Evolutionary conservation across 2,329 filamentous ascomycete genomes (phyloP).

Genomic region (Phaeosphaeria sp.): DNA sequence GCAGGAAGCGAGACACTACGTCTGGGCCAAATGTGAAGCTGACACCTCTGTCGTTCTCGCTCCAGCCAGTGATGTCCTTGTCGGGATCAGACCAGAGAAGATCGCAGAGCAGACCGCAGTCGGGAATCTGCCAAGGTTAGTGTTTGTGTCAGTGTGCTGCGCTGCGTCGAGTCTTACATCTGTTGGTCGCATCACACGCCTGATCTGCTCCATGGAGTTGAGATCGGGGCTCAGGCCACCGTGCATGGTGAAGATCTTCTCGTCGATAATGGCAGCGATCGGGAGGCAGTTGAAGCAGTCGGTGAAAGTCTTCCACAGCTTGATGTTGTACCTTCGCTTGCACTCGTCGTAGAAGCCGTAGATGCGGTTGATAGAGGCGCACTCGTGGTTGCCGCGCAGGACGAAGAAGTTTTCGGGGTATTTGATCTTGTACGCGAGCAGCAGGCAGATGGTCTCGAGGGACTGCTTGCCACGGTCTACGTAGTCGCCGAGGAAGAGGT

Average conservation of each 20-base stretch:
- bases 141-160: constrained; percentile 24
- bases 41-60: constrained; percentile 97
- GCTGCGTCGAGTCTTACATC: constrained; percentile 71
- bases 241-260: constrained; percentile 99
- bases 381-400: constrained; percentile 97
- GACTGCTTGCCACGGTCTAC: constrained; percentile 99
- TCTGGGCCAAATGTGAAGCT: constrained; percentile 98
- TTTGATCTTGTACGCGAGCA: constrained; percentile 99
- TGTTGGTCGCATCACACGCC: constrained; percentile 96
- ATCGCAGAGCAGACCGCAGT: constrained; percentile 96
- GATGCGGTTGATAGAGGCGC: constrained; percentile 97
- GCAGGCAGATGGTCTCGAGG: constrained; percentile 95
- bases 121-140: constrained; percentile 79
- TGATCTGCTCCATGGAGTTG: constrained; percentile 99
- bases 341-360: constrained; percentile 99
- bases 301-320: constrained; percentile 99
- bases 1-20: constrained; percentile 94
- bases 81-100: constrained; percentile 98
- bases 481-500: constrained; percentile 98
- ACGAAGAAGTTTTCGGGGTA: constrained; percentile 99
- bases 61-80: constrained; percentile 99
- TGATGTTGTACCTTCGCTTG: constrained; percentile 99
- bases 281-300: constrained; percentile 99
- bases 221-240: constrained; percentile 95
- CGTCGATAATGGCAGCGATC: constrained; percentile 97